phyloP scores from a whole-genome alignment of 441 rosid species.

The Lepidium campestre region DNA sequence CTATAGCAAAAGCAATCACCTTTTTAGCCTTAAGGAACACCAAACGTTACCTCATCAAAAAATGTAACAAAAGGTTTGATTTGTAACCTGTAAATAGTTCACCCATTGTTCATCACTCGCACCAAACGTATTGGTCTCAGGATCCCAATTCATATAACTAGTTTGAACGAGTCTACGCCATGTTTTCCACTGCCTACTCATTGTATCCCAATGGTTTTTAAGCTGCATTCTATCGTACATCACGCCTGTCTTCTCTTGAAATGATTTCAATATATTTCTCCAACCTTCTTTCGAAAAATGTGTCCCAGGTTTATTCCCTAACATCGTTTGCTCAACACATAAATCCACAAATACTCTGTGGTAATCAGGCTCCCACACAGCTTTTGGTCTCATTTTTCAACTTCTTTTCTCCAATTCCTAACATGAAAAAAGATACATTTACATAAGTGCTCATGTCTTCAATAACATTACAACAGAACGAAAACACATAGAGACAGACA shows the following conservation, averaged over 20 bases:
- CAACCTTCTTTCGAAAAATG: conserved; percentile 32
- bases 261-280: conserved; percentile 29
- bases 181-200: conserved; percentile 45
- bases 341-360: conserved; percentile 37
- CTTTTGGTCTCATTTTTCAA: conserved; percentile 32
- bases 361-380: conserved; percentile 35
- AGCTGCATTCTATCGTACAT: conserved; percentile 40
- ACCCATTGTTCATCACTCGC: conserved; percentile 43
- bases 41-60: neutral
- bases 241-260: conserved; percentile 31
- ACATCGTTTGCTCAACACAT: conserved; percentile 33
- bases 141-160: conserved; percentile 42
- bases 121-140: conserved; percentile 35
- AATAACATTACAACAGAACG: neutral
- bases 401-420: conserved; percentile 6
- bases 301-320: conserved; percentile 34
- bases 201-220: conserved; percentile 46
- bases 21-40: neutral
- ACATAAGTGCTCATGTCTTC: neutral
- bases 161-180: conserved; percentile 36
- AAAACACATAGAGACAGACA: neutral
- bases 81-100: conserved; percentile 30
- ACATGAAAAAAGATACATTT: neutral
- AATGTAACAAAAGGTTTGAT: neutral
- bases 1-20: conserved; percentile 19